Evolutionary conservation across 2,329 filamentous ascomycete genomes (phyloP).

Genomic region (Phialemonium atrogriseum): DNA sequence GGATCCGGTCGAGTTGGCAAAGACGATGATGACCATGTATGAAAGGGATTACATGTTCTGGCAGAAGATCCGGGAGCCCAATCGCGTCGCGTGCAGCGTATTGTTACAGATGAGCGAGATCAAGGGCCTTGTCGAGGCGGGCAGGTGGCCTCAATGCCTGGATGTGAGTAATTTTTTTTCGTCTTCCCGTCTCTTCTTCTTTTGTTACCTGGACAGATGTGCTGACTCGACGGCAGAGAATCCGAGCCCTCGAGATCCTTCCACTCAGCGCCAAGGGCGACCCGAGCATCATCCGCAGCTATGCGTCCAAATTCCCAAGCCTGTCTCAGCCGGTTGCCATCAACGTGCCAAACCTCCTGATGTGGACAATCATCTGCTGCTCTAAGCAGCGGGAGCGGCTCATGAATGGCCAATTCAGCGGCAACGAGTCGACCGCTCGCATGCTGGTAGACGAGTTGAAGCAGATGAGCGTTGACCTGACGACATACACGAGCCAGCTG

Average conservation of each 20-base stretch:
- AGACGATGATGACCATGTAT: slow-evolving; percentile 56
- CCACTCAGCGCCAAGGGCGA: slow-evolving; percentile 70
- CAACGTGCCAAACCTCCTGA: slow-evolving; percentile 82
- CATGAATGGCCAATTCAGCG: slow-evolving; percentile 63
- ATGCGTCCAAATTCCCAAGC: slow-evolving; percentile 71
- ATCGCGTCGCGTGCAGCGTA: slow-evolving; percentile 47
- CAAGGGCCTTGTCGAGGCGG: slow-evolving; percentile 45
- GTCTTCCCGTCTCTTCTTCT: background rate
- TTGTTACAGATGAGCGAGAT: slow-evolving; percentile 54
- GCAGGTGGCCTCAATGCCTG: slow-evolving; percentile 48
- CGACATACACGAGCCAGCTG: slow-evolving; percentile 88
- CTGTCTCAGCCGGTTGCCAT: slow-evolving; percentile 75
- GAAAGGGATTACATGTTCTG: slow-evolving; percentile 54
- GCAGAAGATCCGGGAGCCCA: slow-evolving; percentile 46
- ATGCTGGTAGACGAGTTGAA: slow-evolving; percentile 63
- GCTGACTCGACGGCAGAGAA: slow-evolving; percentile 39
- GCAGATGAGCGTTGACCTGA: slow-evolving; percentile 79
- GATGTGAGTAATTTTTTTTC: slow-evolving; percentile 38
- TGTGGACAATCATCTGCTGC: slow-evolving; percentile 90
- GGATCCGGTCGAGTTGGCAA: slow-evolving; percentile 51
- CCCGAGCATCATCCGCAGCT: slow-evolving; percentile 67
- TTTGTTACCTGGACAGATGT: background rate
- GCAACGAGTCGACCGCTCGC: slow-evolving; percentile 55
- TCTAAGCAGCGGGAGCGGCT: slow-evolving; percentile 68
- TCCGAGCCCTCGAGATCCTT: slow-evolving; percentile 67